Evolutionary conservation across 495 filamentous ascomycete genomes (phyloP).

Genomic region (Pseudoneurospora amorphoporcata): DNA sequence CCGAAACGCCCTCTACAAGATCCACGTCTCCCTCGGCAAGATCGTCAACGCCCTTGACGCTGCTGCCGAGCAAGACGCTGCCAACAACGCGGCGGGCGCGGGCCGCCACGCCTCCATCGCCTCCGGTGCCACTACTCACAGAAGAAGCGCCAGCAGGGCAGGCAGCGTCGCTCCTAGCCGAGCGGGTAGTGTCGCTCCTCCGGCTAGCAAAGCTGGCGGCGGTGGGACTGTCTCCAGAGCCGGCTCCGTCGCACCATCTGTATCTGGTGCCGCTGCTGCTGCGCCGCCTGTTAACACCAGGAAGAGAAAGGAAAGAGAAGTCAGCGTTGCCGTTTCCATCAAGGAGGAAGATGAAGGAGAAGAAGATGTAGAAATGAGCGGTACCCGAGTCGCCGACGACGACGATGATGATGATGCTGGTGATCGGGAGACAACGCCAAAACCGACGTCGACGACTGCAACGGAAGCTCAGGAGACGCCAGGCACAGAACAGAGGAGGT

Average conservation of each 20-base stretch:
- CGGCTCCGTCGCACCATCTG: not conserved
- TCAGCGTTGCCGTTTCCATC: constrained; percentile 21
- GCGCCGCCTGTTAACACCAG: not conserved
- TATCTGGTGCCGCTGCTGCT: not conserved
- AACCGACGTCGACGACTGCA: not conserved
- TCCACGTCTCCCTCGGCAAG: constrained; percentile 56
- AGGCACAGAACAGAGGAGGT: not conserved
- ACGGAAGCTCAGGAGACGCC: not conserved
- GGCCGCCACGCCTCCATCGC: constrained; percentile 8
- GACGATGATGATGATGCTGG: not conserved
- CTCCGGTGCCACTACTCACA: constrained; percentile 12
- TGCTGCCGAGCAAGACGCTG: constrained; percentile 15
- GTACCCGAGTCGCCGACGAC: not conserved
- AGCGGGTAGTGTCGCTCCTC: not conserved
- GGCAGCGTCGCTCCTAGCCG: not conserved
- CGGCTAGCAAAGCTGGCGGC: not conserved
- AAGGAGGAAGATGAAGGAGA: constrained; percentile 29
- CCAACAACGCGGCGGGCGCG: not conserved
- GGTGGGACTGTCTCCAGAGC: constrained; percentile 11
- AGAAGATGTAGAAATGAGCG: constrained; percentile 1
- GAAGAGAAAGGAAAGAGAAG: constrained; percentile 16
- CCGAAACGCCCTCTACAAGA: constrained; percentile 68
- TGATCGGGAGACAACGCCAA: not conserved
- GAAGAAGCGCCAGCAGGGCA: not conserved
- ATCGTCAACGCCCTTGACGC: constrained; percentile 47